Evolutionary conservation across 2,329 filamentous ascomycete genomes (phyloP), one percentile per base, ranked within the genome.

Genomic region (Colletotrichum magnum): DNA sequence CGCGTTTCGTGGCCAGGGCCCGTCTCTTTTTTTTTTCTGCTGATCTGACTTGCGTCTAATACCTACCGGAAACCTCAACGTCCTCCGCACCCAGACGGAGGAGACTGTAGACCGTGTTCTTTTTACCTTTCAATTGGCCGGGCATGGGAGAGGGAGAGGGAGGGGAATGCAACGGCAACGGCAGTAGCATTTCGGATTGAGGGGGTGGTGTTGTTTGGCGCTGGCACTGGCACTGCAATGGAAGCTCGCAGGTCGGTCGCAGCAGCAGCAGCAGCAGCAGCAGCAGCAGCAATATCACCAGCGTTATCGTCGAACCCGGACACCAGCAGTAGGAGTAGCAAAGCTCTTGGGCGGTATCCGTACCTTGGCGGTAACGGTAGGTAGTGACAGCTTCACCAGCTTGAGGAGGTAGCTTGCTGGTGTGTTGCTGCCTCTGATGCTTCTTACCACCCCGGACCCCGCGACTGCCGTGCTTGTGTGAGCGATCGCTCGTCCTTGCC

Each of bases 1-100:
- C 18, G 54, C 41, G 28, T 47, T 57, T 54, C 3, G 32, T 59
- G 56, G 48, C 56, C 60, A 50, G 53, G 60, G 41, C 41, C 43
- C 32, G 66, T 58, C 32, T 36, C 32, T 36, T 36, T 36, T 18
- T 18, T 36, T 36, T 48, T 47, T 69, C 21, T 24, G 66, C 50
- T 65, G 54, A 56, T 65, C 54, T 56, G 50, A 43, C 45, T 51
- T 69, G 56, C 59, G 32, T 66, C 62, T 24, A 24, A 24, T 60
- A 56, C 62, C 41, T 60, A 56, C 62, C 41, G 57, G 62, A 68
- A 69, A 60, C 43, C 62, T 66, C 66, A 66, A 69, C 66, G 66
- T 66, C 51, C 62, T 59, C 56, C 62, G 62, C 56, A 66, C 43
- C 43, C 56, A 68, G 50, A 32, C 32, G 28, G 32, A 36, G 32